Percentiles rank a stretch among this genome's conserved stretches.
phyloP scores from a whole-genome alignment of 169 alveolate species.

The Plasmodium knowlesi region DNA sequence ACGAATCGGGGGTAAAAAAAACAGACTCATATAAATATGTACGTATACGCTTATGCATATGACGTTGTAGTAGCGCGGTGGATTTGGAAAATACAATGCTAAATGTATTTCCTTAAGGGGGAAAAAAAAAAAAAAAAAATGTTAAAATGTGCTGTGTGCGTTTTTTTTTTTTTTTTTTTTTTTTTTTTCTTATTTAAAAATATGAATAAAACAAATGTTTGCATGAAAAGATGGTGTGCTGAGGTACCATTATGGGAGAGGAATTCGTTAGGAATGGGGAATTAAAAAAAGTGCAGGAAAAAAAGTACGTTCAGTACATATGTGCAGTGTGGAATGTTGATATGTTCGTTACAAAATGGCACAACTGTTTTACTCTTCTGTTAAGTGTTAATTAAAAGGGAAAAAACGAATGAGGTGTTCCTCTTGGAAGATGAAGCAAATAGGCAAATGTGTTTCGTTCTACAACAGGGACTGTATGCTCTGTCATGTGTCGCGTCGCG shows the following conservation, averaged over 20 bases:
- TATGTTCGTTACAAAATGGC: not conserved
- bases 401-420: not conserved
- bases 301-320: not conserved
- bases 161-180: not conserved
- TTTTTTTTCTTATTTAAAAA: not conserved
- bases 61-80: not conserved
- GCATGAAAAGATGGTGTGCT: not conserved
- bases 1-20: no score
- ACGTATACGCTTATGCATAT: conserved; percentile 4
- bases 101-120: not conserved
- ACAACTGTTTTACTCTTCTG: not conserved
- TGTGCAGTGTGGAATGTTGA: not conserved
- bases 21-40: not conserved
- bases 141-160: not conserved
- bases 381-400: not conserved
- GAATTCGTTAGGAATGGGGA: not conserved
- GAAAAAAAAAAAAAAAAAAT: not conserved
- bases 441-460: not conserved
- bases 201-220: not conserved
- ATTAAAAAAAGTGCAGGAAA: not conserved
- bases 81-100: not conserved
- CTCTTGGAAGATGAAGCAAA: not conserved
- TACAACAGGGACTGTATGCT: not conserved
- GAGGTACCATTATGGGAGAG: not conserved
- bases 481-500: not conserved